Conservation (phyloP, 495 filamentous ascomycete species). For the Aspergillus affinis region DNA sequence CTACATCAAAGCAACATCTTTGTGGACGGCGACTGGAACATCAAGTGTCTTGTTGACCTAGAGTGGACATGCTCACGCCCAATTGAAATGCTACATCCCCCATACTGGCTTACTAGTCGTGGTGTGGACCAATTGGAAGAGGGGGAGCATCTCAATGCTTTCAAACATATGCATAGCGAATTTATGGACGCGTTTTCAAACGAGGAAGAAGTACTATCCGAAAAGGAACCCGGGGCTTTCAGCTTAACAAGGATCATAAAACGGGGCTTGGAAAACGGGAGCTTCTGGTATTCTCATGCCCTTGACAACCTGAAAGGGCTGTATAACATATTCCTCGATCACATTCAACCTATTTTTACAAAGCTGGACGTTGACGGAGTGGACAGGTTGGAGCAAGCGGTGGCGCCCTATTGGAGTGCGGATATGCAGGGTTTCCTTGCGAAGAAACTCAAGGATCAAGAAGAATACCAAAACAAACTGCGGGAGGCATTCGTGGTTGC, state of each 20-base stretch:
- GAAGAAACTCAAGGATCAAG: not conserved
- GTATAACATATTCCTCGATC: slow-evolving; percentile 18
- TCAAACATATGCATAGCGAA: slow-evolving; percentile 9
- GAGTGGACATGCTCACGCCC: slow-evolving; percentile 28
- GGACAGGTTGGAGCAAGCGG: not conserved
- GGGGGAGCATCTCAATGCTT: slow-evolving; percentile 10
- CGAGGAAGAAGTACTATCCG: slow-evolving; percentile 3
- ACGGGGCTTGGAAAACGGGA: slow-evolving; percentile 16
- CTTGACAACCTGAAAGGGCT: slow-evolving; percentile 25
- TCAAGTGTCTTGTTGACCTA: slow-evolving; percentile 23
- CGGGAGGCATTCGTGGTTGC: not conserved
- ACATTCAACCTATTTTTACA: slow-evolving; percentile 15
- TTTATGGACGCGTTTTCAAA: slow-evolving; percentile 19
- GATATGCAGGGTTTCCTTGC: not conserved
- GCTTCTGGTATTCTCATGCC: slow-evolving; percentile 30
- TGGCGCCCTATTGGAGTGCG: slow-evolving; percentile 2
- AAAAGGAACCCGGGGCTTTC: not conserved
- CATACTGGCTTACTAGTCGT: slow-evolving; percentile 34
- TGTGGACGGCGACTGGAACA: slow-evolving; percentile 30
- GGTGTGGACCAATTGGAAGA: slow-evolving; percentile 18
- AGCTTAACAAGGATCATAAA: slow-evolving; percentile 19
- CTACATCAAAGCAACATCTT: slow-evolving; percentile 36
- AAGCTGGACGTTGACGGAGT: not conserved
- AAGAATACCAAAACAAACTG: slow-evolving; percentile 2
- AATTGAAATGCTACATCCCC: slow-evolving; percentile 23